Percentiles rank a stretch among this genome's conserved stretches.
phyloP scores from a whole-genome alignment of 768 basidiomycete genomes.

The Podaxis rugospora region DNA sequence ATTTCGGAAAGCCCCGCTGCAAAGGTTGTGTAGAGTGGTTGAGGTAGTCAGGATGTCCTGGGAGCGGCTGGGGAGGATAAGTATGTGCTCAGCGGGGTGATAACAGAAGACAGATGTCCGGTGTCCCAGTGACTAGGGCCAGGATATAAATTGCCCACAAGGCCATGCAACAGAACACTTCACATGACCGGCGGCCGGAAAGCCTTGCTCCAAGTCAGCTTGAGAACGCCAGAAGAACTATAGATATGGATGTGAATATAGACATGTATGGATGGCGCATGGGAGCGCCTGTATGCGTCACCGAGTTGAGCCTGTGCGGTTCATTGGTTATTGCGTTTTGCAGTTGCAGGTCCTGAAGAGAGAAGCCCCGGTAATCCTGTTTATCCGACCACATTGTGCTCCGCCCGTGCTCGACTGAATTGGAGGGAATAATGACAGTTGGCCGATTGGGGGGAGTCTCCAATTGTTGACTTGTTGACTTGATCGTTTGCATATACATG shows the following conservation, averaged over 20 bases:
- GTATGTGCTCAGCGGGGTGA: neutral
- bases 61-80: neutral
- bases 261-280: neutral
- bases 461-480: neutral
- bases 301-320: neutral
- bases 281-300: neutral
- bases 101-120: neutral
- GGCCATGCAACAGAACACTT: neutral
- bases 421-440: neutral
- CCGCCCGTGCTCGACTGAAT: neutral
- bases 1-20: neutral
- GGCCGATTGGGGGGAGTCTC: neutral
- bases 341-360: neutral
- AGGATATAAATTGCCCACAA: neutral
- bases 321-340: neutral
- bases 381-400: constrained; percentile 1
- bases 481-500: neutral
- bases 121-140: neutral
- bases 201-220: neutral
- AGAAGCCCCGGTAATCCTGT: neutral
- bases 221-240: neutral
- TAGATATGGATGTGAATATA: neutral
- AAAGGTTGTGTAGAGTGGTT: neutral
- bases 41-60: neutral
- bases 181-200: constrained; percentile 6